These are phyloP conservation scores for Mycena pura DNA, from an alignment of 768 basidiomycete genomes.

Conservation along the genomic window DNA sequence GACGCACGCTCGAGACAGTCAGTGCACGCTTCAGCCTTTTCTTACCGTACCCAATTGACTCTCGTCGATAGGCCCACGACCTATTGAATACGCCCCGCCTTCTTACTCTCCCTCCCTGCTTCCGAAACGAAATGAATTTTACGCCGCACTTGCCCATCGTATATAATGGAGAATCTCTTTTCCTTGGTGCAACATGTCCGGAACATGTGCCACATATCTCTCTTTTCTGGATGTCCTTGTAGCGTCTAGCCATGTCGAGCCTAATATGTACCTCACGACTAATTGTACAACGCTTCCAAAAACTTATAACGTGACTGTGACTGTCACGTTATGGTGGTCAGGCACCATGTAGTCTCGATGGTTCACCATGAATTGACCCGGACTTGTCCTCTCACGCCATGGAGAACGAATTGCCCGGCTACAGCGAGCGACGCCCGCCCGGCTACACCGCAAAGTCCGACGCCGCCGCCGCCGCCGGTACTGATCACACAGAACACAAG, in stretches of 20 bases:
- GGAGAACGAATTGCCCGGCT: constrained; percentile 26
- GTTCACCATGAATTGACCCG: no score
- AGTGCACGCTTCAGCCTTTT: background rate
- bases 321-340: no score
- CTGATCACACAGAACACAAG: constrained; percentile 40
- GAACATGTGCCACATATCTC: constrained; percentile 22
- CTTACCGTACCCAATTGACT: background rate
- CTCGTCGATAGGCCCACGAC: constrained; percentile 46
- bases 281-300: constrained; percentile 14
- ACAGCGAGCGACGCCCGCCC: constrained; percentile 16
- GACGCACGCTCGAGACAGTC: constrained; percentile 46
- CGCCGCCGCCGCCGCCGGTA: background rate
- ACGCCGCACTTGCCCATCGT: constrained; percentile 28
- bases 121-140: constrained; percentile 40
- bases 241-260: constrained; percentile 22
- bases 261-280: constrained; percentile 12
- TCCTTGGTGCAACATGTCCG: constrained; percentile 24
- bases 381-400: constrained; percentile 11
- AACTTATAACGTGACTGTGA: no score
- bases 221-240: constrained; percentile 20
- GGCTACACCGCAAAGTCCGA: no score
- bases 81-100: constrained; percentile 57
- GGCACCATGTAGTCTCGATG: no score
- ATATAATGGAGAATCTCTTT: constrained; percentile 10
- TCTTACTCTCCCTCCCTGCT: constrained; percentile 45